Percentiles rank a stretch among this genome's conserved stretches.
These are phyloP conservation scores for Phaeosphaeriaceae sp. DNA, from an alignment of 2,329 filamentous ascomycete species.

Conservation along the genomic window DNA sequence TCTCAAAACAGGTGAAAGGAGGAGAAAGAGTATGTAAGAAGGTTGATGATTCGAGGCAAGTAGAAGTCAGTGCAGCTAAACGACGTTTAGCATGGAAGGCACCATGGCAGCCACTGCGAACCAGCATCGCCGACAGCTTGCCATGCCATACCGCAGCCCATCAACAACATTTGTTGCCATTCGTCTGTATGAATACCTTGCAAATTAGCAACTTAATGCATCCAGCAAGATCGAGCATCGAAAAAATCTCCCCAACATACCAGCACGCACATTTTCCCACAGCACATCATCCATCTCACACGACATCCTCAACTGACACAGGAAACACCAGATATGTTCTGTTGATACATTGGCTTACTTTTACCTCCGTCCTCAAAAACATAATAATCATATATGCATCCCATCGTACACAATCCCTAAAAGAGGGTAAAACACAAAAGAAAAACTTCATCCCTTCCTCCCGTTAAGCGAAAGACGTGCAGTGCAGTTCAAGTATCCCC, in stretches of 20 bases:
- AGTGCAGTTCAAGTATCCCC: not conserved
- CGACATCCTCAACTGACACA: not conserved
- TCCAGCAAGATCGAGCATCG: not conserved
- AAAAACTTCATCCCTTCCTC: no score
- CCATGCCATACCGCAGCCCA: not conserved
- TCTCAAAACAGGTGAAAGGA: constrained; percentile 7
- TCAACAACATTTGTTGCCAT: not conserved
- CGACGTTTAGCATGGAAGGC: constrained; percentile 9
- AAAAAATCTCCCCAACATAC: not conserved
- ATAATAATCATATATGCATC: not conserved
- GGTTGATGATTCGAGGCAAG: not conserved
- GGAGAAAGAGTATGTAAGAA: constrained; percentile 6
- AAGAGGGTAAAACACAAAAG: no score
- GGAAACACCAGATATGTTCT: not conserved
- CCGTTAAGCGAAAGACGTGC: no score
- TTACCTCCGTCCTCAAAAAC: not conserved
- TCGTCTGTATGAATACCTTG: not conserved
- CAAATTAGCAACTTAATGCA: not conserved
- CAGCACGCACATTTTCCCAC: not conserved
- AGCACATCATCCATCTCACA: not conserved
- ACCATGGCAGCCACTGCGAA: not conserved
- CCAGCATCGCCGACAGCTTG: not conserved
- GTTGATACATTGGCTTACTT: not conserved
- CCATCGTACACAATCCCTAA: not conserved
- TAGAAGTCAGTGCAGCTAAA: not conserved